These are phyloP conservation scores for Fragaria iinumae DNA, from an alignment of 306 rosid species.

Conservation along the genomic window DNA sequence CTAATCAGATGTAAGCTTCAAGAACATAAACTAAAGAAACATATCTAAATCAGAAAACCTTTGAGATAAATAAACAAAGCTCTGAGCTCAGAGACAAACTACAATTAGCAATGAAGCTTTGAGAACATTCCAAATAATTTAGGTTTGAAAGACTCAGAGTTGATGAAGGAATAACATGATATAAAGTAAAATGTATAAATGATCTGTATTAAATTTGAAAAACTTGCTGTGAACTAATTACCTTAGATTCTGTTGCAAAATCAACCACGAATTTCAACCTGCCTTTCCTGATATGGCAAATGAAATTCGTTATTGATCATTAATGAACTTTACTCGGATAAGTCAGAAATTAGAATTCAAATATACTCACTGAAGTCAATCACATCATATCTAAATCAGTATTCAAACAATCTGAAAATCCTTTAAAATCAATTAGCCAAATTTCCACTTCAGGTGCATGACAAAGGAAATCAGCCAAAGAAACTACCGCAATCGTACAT, in stretches of 20 bases:
- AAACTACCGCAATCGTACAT: not conserved
- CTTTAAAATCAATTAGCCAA: not conserved
- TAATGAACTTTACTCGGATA: not conserved
- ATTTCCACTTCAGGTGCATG: not conserved
- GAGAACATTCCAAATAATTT: too few relatives aligned
- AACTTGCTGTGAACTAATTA: not conserved
- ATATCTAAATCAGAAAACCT: too few relatives aligned
- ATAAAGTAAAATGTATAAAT: not conserved
- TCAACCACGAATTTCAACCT: not conserved
- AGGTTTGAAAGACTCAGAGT: too few relatives aligned
- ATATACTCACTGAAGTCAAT: not conserved
- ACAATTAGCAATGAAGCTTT: too few relatives aligned
- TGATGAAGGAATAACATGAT: too few relatives aligned
- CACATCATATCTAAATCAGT: not conserved
- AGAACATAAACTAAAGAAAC: too few relatives aligned
- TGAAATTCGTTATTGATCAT: not conserved
- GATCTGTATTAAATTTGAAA: not conserved
- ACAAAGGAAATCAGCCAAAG: not conserved
- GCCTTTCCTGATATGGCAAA: not conserved
- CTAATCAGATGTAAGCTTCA: too few relatives aligned
- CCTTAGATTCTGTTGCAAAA: not conserved
- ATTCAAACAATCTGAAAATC: not conserved
- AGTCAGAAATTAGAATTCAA: not conserved
- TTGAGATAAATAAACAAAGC: too few relatives aligned
- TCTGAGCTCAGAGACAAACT: too few relatives aligned